Conservation (phyloP, 2,329 filamentous ascomycete genomes). For the Cryphonectria carpinicola region DNA sequence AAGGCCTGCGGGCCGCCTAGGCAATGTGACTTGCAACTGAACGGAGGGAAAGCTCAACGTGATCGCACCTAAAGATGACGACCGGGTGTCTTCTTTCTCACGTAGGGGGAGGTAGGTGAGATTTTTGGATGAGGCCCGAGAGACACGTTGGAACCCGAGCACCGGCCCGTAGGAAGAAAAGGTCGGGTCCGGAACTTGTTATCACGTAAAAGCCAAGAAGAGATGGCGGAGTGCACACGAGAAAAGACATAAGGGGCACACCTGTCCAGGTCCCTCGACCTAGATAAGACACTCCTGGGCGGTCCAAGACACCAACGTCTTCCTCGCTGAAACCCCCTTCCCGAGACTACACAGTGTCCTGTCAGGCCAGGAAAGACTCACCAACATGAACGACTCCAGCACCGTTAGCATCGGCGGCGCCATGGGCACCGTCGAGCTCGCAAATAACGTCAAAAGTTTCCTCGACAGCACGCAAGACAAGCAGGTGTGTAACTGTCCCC, state of each 20-base stretch:
- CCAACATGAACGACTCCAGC: neutral
- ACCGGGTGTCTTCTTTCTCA: neutral
- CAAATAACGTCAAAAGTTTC: slow-evolving; percentile 6
- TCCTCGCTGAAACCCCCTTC: neutral
- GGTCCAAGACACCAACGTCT: neutral
- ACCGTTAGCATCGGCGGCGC: slow-evolving; percentile 4
- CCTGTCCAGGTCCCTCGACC: neutral
- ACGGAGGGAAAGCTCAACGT: neutral
- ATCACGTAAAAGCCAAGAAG: neutral
- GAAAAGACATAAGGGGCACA: neutral
- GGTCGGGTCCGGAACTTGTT: neutral
- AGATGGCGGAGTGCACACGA: neutral
- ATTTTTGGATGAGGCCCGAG: neutral
- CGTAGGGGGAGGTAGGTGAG: neutral
- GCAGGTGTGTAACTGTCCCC: neutral
- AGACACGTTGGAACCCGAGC: neutral
- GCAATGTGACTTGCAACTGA: neutral
- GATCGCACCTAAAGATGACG: neutral
- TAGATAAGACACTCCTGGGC: neutral
- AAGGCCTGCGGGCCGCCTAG: neutral
- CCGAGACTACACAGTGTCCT: neutral
- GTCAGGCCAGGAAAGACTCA: neutral
- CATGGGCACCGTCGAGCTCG: slow-evolving; percentile 5
- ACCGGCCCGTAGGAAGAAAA: neutral
- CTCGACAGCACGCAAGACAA: slow-evolving; percentile 10